Base-by-base conservation (phyloP, 1,284 basidiomycete genomes). In the Leccinum pachyderme region DNA sequence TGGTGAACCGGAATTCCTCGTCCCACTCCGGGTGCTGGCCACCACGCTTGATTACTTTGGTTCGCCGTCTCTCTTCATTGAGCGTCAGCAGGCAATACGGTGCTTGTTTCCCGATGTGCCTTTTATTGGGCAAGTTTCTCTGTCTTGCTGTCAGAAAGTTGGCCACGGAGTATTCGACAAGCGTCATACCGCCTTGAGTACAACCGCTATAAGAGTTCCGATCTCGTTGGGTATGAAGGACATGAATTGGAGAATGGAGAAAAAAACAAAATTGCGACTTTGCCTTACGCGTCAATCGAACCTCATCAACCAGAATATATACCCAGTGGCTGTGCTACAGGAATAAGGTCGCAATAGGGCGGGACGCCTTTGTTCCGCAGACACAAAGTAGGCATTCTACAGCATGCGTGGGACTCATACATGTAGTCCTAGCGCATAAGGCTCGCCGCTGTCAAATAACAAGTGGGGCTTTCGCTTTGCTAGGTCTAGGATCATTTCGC, bases 21-120 rank as follows among this genome's bases (percentile, higher is more conserved):
- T 99, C 97, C 96, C 97, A 99, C 72, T 93, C 91, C 7, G 96
- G 97, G 72, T 97, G 94, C 72, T 99, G 96, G 4, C 97, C 97
- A 51, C 97, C 96, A 37, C 94, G 89, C 70, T 93, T 95, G 73
- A 98, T 91, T 7, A 94, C 85, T 72, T 91, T 91, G 29, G 96
- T 95, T 49, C 89, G 82, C 53, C 86, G 84, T 67, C 86, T 95
- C 72, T 93, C 86, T 46, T 86, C 84, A 65, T 91, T 89, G 56
- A 95, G 78, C 6, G 79, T 76, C 39, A 98, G 81, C 25, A 87
- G 78, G 65, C 94, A 96, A 73, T 95, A 99, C 0, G 97, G 97
- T 70, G 98, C 95, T 73, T 99, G 97, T 73, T 99, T 99, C 61
- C 96, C 94, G 52, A 98, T 95, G 62, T 95, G 87, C 63, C 90